Conservation (phyloP, 495 filamentous ascomycete species). For the Penicillium pancosmium region DNA sequence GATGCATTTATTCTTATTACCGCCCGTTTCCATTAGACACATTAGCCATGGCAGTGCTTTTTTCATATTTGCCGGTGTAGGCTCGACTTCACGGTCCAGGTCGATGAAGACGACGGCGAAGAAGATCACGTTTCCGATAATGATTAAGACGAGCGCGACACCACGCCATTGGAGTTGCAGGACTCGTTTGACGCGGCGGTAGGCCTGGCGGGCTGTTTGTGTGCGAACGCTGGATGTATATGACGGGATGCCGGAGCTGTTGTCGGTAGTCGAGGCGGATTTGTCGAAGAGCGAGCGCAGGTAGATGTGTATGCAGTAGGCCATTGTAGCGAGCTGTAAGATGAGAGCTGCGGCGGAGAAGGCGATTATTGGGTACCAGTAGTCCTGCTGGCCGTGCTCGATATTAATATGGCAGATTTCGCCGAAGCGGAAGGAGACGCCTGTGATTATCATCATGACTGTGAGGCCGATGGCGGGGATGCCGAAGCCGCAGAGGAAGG, state of each 20-base stretch:
- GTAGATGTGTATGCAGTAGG: conserved; percentile 94
- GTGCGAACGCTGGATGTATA: conserved; percentile 80
- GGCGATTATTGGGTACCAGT: conserved; percentile 87
- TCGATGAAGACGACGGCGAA: conserved; percentile 89
- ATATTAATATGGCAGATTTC: conserved; percentile 92
- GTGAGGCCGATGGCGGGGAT: conserved; percentile 73
- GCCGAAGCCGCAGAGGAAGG: conserved; percentile 80
- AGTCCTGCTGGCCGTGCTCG: conserved; percentile 72
- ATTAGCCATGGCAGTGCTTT: conserved; percentile 68
- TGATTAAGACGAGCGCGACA: conserved; percentile 81
- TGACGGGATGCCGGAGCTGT: conserved; percentile 73
- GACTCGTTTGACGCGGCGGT: conserved; percentile 80
- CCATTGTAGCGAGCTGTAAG: conserved; percentile 82
- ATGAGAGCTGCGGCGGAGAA: conserved; percentile 78
- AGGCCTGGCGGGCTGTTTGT: conserved; percentile 84
- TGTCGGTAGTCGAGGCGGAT: conserved; percentile 58
- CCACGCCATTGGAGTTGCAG: conserved; percentile 95
- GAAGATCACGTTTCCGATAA: conserved; percentile 87
- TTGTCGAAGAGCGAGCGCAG: conserved; percentile 77
- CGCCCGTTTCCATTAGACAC: conserved; percentile 62
- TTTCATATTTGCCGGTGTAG: conserved; percentile 52
- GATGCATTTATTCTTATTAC: conserved; percentile 68
- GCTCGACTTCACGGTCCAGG: conserved; percentile 68
- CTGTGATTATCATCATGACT: conserved; percentile 78
- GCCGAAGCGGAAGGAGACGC: conserved; percentile 93